Base-by-base conservation (phyloP, 306 rosid species). In the Vicia villosa region DNA sequence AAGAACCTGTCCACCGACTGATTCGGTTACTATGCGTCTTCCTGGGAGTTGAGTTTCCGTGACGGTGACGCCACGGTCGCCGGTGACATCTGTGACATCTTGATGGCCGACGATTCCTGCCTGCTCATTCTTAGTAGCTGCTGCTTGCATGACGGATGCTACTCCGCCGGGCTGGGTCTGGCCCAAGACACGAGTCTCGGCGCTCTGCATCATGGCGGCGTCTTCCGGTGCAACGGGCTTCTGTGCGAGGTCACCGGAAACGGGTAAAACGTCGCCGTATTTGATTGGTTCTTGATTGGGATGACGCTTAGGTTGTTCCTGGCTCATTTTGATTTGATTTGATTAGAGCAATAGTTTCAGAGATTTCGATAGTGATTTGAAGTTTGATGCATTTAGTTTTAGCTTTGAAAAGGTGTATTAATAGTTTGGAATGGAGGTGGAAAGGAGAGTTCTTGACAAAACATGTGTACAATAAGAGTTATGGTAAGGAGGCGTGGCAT, bases 201-300 rank as follows among this genome's bases (percentile, higher is more conserved):
- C 96, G 0, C 87, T 84, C 77, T 90, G 90, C 97, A 93, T 90
- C 97, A 85, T 88, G 68, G 85, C 81, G 0, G 96, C 97, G 11
- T 94, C 92, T 42, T 68, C 82, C 0, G 94, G 97, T 3, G 90
- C 80, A 11, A 93, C 56, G 0, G 86, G 71, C 81, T 83, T 79
- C 49, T 83, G 14, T 0, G 89, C 90, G 1, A 86, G 91, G 6
- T 88, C 82, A 1, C 90, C 91, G 20, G 83, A 77, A 34, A 93
- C 84, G 3, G 66, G 21, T 28, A 86, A 90, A 65, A 86, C 83
- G 79, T 86, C 91, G 42, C 89, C 89, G 78, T 86, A 88, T 63
- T 76, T 93, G 65, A 90, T 73, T 7, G 96, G 72, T 3, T 64
- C 82, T 26, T 76, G 77, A 8, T 34, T 51, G 3, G 34, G 54